Percentiles rank a stretch among this genome's conserved stretches.
phyloP scores from a whole-genome alignment of 2,329 filamentous ascomycete species.

The Penicillium digitatum region DNA sequence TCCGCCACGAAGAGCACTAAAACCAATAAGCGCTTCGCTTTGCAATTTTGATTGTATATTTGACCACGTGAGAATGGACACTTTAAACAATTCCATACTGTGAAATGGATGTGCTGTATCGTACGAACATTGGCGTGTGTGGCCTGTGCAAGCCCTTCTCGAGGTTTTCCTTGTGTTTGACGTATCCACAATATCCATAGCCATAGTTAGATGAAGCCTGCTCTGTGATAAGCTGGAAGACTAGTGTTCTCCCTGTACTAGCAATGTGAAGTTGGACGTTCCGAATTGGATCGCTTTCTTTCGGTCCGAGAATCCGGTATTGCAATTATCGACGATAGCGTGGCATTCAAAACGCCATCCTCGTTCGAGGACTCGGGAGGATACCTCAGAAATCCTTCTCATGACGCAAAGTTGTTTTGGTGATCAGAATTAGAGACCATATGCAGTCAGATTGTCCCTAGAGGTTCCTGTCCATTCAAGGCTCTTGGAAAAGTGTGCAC shows the following conservation, averaged over 20 bases:
- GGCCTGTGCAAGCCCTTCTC: no score
- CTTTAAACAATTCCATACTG: neutral
- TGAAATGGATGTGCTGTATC: neutral
- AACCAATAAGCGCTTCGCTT: neutral
- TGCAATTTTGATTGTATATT: neutral
- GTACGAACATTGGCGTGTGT: no score
- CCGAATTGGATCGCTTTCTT: neutral
- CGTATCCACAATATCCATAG: neutral
- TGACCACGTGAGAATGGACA: neutral
- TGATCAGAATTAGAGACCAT: neutral
- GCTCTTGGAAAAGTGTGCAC: neutral
- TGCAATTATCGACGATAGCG: neutral
- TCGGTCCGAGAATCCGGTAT: neutral
- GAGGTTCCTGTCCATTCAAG: neutral
- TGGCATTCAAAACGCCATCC: neutral
- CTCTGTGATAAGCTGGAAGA: neutral
- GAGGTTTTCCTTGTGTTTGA: neutral
- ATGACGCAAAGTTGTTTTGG: neutral
- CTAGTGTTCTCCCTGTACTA: neutral
- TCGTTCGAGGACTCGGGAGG: neutral
- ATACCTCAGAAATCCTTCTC: neutral
- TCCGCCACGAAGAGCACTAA: constrained; percentile 14
- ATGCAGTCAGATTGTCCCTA: neutral
- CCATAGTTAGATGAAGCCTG: no score
- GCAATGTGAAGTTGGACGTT: neutral